Conservation (phyloP, 768 basidiomycete genomes). For the Exidia glandulosa region DNA sequence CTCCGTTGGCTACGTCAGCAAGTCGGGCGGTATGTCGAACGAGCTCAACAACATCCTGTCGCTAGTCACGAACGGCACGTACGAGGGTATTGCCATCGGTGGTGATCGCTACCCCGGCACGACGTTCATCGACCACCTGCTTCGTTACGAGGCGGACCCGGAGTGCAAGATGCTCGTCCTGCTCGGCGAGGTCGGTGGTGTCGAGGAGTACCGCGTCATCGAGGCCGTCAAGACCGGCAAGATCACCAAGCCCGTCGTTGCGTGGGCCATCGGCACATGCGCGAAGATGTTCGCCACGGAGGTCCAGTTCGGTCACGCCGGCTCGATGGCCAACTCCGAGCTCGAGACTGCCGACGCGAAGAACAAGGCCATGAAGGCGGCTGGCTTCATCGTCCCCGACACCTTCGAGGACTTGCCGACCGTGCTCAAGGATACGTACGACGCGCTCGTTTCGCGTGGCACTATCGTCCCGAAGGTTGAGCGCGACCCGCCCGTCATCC, state of each 20-base stretch:
- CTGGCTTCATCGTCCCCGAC: conserved; percentile 92
- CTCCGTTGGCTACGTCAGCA: conserved; percentile 97
- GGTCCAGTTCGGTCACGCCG: conserved; percentile 99
- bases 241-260: conserved; percentile 98
- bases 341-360: conserved; percentile 97
- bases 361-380: conserved; percentile 89
- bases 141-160: conserved; percentile 94
- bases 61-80: conserved; percentile 90
- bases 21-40: conserved; percentile 99
- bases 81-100: conserved; percentile 99
- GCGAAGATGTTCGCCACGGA: conserved; percentile 99
- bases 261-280: conserved; percentile 99
- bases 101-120: conserved; percentile 98
- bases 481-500: conserved; percentile 86
- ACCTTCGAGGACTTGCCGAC: conserved; percentile 94
- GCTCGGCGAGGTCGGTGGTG: conserved; percentile 96
- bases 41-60: conserved; percentile 99
- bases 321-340: conserved; percentile 95
- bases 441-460: conserved; percentile 62
- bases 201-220: conserved; percentile 98
- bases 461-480: conserved; percentile 61
- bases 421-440: conserved; percentile 77
- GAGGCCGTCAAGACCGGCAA: conserved; percentile 87
- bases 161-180: conserved; percentile 99
- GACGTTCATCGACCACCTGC: conserved; percentile 97